Base-by-base conservation (phyloP, 140 eudicot genomes). In the Cichorium intybus region DNA sequence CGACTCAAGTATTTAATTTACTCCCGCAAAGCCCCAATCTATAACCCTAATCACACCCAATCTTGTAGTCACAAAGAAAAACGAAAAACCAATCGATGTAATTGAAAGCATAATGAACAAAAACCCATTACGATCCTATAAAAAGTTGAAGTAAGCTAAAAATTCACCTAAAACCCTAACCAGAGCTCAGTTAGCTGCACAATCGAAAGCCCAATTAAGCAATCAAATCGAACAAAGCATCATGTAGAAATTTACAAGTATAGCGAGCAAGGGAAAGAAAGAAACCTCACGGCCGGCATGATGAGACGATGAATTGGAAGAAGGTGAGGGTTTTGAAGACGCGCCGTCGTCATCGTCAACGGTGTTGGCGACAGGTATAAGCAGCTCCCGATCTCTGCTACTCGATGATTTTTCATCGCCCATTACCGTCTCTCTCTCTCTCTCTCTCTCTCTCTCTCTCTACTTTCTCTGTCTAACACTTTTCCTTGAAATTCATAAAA, bases 361-460 rank as follows among this genome's bases (percentile, higher is more conserved):
- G 72, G 91, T 57, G 71, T 83, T 86, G 27, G 95, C 92, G 59
- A 87, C 96, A 23, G 97, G 96, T 3, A 91, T 85, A 0, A 91
- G 85, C 76, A 91, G 92, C 72, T 91, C 97, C 10, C 96, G 96
- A 87, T 91, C 97, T 85, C 97, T 83, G 27, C 46, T 59, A 16
- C 59, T 64, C 24, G 75, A 26, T 24, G 85, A 72, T 79, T 83
- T 89, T 29, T 84, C 96, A 57, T 91, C 96, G 26, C 82, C 95
- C 96, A 91, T 87, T 56, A 55, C 23, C 48, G 33, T 56, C 56
- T 41, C 51, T 48, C 54, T 60, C 22, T 49, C 17, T 45, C 49
- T 27, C 63, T 52, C 79, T 68, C 64, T n/a, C n/a, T 53, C 60
- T 37, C 49, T 46, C 49, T 60, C 24, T 50, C 18, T 46, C 45